phyloP scores from a whole-genome alignment of 2,329 filamentous ascomycete species.

The Fusarium bulbicola region DNA sequence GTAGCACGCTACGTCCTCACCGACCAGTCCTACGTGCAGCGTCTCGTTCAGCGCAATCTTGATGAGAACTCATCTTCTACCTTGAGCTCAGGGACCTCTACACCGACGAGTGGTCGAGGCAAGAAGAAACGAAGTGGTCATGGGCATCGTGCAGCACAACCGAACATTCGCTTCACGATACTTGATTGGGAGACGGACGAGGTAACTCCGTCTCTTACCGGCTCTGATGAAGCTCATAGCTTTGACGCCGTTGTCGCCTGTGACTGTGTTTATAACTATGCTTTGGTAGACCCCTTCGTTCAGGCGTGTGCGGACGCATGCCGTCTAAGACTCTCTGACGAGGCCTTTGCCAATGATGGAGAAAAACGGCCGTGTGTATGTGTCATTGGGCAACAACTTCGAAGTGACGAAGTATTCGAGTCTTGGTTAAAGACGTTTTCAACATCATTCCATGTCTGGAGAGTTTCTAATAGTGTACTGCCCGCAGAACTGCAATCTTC shows the following conservation, averaged over 20 bases:
- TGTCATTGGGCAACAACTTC: constrained; percentile 87
- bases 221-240: constrained; percentile 48
- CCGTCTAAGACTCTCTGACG: constrained; percentile 56
- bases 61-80: constrained; percentile 60
- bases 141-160: constrained; percentile 5
- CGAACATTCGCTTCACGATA: constrained; percentile 63
- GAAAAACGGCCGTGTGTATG: constrained; percentile 68
- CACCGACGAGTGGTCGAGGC: constrained; percentile 11
- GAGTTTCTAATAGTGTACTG: constrained; percentile 72
- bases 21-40: constrained; percentile 87
- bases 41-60: constrained; percentile 80
- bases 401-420: constrained; percentile 86
- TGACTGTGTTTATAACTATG: constrained; percentile 96
- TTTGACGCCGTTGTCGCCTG: constrained; percentile 84
- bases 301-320: constrained; percentile 82
- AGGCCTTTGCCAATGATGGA: constrained; percentile 19
- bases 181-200: constrained; percentile 86
- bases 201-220: constrained; percentile 56
- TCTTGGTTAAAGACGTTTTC: constrained; percentile 78
- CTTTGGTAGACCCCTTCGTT: constrained; percentile 83
- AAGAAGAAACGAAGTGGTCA: constrained; percentile 30
- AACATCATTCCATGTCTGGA: constrained; percentile 76
- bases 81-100: constrained; percentile 16
- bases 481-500: constrained; percentile 66
- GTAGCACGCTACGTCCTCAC: constrained; percentile 79